Conservation (phyloP, 2,329 filamentous ascomycete genomes). For the Hypoxylon sp. region DNA sequence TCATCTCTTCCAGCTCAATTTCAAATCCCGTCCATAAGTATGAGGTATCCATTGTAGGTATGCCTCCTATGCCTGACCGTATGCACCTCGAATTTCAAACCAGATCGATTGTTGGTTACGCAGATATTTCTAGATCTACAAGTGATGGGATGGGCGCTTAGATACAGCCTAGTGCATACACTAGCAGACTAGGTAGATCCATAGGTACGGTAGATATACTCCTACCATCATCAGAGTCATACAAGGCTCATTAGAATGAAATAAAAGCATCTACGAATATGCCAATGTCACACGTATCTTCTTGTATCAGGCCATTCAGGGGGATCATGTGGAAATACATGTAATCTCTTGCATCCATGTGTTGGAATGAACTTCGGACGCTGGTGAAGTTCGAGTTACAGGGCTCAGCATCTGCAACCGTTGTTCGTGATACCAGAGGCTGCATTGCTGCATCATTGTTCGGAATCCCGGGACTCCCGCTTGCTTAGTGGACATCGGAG, state of each 20-base stretch:
- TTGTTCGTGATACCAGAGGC: slow-evolving; percentile 21
- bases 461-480: slow-evolving; percentile 29
- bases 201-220: background rate
- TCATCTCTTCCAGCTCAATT: slow-evolving; percentile 12
- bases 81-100: slow-evolving; percentile 29
- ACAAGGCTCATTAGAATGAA: slow-evolving; percentile 12
- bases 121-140: slow-evolving; percentile 29
- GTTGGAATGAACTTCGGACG: slow-evolving; percentile 3
- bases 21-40: background rate
- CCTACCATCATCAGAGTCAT: slow-evolving; percentile 3
- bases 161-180: slow-evolving; percentile 23
- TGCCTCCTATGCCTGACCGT: slow-evolving; percentile 16
- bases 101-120: slow-evolving; percentile 34
- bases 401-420: slow-evolving; percentile 6
- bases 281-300: slow-evolving; percentile 1
- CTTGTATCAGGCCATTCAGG: slow-evolving; percentile 24
- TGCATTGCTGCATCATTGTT: slow-evolving; percentile 26
- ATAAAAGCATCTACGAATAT: slow-evolving; percentile 7
- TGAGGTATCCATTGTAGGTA: background rate
- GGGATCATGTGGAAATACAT: slow-evolving; percentile 25
- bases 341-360: slow-evolving; percentile 21
- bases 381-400: slow-evolving; percentile 6
- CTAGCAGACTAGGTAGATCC: too few species aligned
- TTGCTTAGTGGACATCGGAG: slow-evolving; percentile 34
- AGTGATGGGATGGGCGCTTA: slow-evolving; percentile 34